Conservation (phyloP, 2,329 filamentous ascomycete species). For the Aureobasidium leucospermi region DNA sequence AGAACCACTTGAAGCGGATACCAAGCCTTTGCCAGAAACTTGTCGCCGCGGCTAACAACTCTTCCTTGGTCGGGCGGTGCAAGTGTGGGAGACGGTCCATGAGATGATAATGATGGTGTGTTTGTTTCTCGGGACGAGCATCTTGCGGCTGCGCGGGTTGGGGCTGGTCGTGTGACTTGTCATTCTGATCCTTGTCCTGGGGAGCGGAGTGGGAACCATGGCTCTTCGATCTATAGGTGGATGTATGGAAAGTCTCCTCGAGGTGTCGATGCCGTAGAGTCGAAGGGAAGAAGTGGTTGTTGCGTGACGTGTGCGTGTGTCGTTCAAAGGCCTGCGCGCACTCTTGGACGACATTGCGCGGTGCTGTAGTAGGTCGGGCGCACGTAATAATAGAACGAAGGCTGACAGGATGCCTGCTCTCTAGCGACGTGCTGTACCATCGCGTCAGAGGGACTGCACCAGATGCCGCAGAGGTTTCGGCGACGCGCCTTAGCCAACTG, state of each 20-base stretch:
- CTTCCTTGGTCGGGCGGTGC: conserved; percentile 84
- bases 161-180: neutral
- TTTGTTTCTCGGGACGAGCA: neutral
- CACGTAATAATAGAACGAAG: neutral
- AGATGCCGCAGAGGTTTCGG: neutral
- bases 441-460: neutral
- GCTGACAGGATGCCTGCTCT: neutral
- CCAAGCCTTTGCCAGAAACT: conserved; percentile 87
- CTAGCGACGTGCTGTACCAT: neutral
- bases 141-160: neutral
- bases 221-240: neutral
- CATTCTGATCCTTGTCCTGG: neutral
- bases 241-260: conserved; percentile 4
- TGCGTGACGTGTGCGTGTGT: conserved; percentile 2
- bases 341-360: neutral
- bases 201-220: neutral
- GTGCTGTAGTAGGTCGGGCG: neutral
- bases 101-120: conserved; percentile 27
- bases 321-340: neutral
- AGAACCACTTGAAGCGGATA: conserved; percentile 95
- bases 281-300: neutral
- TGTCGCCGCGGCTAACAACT: conserved; percentile 81
- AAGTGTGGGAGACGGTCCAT: conserved; percentile 58
- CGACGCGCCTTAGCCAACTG: neutral
- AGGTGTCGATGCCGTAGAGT: conserved; percentile 7